Evolutionary conservation across 768 basidiomycete species (phyloP).

Genomic region (Rhizopogon salebrosus): DNA sequence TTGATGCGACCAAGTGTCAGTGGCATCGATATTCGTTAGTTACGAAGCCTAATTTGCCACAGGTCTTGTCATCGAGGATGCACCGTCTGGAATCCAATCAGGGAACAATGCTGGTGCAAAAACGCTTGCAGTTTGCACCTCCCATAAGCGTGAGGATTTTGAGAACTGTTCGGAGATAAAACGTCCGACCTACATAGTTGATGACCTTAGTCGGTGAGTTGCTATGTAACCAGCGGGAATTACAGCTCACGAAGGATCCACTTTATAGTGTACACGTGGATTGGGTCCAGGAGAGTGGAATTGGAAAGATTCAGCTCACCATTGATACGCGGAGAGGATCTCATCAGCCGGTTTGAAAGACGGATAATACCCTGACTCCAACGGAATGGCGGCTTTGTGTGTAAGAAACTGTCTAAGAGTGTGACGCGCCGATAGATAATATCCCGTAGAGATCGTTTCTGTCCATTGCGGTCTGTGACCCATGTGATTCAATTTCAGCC

Average conservation of each 20-base stretch:
- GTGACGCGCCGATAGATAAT: too few relatives aligned
- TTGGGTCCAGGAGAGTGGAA: background rate
- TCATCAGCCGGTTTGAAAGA: background rate
- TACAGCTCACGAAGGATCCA: background rate
- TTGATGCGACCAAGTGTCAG: constrained; percentile 55
- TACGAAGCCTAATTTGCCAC: background rate
- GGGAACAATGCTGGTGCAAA: constrained; percentile 72
- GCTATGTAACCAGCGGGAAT: background rate
- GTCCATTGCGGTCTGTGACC: background rate
- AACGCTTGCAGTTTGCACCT: constrained; percentile 83
- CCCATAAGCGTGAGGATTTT: constrained; percentile 55
- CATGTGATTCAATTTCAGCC: too few relatives aligned
- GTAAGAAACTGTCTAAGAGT: too few relatives aligned
- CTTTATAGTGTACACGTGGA: background rate
- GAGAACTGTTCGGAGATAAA: constrained; percentile 37
- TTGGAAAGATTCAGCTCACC: background rate
- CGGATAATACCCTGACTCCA: background rate
- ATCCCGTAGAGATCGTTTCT: background rate
- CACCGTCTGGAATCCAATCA: constrained; percentile 73
- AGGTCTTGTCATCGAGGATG: constrained; percentile 90
- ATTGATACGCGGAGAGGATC: background rate
- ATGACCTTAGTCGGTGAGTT: constrained; percentile 61
- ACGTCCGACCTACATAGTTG: constrained; percentile 60
- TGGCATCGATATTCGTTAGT: background rate
- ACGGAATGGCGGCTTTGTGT: background rate